Evolutionary conservation across 225 moss, liverwort and hornwort genomes (phyloP), one percentile per base, ranked within the genome.

Genomic region (Bryum argenteum): DNA sequence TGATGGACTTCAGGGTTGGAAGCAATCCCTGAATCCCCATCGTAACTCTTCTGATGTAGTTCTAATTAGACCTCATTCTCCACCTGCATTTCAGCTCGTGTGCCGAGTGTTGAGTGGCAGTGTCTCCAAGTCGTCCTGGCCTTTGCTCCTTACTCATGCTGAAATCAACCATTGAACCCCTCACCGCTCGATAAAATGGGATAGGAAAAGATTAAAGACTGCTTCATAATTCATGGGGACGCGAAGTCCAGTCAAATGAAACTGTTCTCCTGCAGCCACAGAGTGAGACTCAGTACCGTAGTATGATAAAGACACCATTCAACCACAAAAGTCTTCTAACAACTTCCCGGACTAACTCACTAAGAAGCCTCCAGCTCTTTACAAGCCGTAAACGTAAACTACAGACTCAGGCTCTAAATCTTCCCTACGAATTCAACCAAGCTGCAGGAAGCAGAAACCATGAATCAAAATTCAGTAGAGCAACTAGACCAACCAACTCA

Each of bases 21-120:
- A 98, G 89, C 61, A 98, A 82, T 24, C 92, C 94, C 77, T 86
- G 92, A 78, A 98, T 92, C 65, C 97, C 97, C 97, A 98, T 98
- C 53, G 33, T 69, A 53, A 28, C 68, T 69, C 55, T 73, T 17
- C 8, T 22, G n/a, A 14, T 43, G 26, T 14, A 11, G 24, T 33
- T 41, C 68, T 79, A 79, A 54, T 58, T n/a, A 65, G 12, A 68
- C 51, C 40, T 60, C 61, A 80, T 68, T 20, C 85, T 82, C 82
- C 79, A 80, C 65, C 85, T 80, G 54, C 85, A 82, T 68, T 82
- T 86, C 74, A 86, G 64, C 22, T 82, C 82, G 69, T 86, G 85
- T 56, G 85, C 82, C 47, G 85, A 82, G 67, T 63, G 67, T 12
- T 77, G 77, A 33, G 77, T 57, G 68, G 83, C 76, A 69, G 54